Percentiles rank a stretch among this genome's conserved stretches.
Evolutionary conservation across 495 filamentous ascomycete genomes (phyloP).

Genomic region (Penicillium canescens): DNA sequence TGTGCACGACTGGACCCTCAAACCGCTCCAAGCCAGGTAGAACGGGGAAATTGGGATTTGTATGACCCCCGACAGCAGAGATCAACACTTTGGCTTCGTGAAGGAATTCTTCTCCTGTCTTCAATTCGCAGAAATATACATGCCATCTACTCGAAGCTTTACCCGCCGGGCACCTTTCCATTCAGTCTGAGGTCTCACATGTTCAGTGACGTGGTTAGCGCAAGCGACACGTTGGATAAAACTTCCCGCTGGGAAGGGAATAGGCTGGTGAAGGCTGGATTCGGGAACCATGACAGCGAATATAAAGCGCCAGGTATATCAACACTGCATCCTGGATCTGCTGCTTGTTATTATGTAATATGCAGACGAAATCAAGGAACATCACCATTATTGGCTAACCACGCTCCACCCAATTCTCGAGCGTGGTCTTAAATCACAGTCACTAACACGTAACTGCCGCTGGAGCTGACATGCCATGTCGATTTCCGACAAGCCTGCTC

Average conservation of each 20-base stretch:
- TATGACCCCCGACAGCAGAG: conserved; percentile 33
- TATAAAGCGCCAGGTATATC: conserved; percentile 30
- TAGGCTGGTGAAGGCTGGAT: conserved; percentile 22
- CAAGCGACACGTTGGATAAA: conserved; percentile 1
- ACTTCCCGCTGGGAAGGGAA: conserved; percentile 24
- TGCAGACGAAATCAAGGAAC: background rate
- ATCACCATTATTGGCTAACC: conserved; percentile 27
- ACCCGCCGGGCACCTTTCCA: conserved; percentile 12
- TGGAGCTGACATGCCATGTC: conserved; percentile 27
- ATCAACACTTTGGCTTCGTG: conserved; percentile 46
- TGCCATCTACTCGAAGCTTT: conserved; percentile 6
- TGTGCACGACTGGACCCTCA: no score
- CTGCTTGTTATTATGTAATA: background rate
- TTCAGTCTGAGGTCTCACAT: conserved; percentile 3
- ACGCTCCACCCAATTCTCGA: conserved; percentile 24
- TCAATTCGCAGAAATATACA: conserved; percentile 5
- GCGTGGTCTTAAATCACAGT: conserved; percentile 30
- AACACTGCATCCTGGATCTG: conserved; percentile 29
- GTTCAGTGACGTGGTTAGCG: conserved; percentile 1
- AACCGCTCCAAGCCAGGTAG: conserved; percentile 48
- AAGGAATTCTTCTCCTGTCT: conserved; percentile 3
- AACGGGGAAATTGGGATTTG: conserved; percentile 41
- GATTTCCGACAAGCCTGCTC: conserved; percentile 28
- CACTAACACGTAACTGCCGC: conserved; percentile 16
- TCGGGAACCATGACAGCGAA: conserved; percentile 28